A percentile compares a stretch with the other conserved stretches of the same genome.
Conservation (phyloP, 2,329 filamentous ascomycete genomes). For the Eurotiales sp. region DNA sequence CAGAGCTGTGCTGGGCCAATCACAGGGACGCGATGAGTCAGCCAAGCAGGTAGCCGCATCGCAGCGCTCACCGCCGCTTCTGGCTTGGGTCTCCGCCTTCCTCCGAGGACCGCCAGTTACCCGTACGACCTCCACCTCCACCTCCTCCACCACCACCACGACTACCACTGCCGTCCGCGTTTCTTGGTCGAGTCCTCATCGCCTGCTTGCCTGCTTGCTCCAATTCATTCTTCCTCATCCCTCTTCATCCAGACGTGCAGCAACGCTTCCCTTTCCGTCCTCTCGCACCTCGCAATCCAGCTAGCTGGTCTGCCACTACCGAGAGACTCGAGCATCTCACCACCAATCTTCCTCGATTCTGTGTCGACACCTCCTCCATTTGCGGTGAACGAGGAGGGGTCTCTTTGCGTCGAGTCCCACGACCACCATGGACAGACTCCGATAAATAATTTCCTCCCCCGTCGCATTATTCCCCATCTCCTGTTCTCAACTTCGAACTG, state of each 20-base stretch:
- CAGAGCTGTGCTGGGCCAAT: background rate
- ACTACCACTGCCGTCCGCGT: background rate
- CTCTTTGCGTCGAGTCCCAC: background rate
- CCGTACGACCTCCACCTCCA: background rate
- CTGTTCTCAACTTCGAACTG: background rate
- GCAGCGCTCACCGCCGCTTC: background rate
- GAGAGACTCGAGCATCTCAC: too few relatives aligned
- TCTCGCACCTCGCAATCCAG: too few relatives aligned
- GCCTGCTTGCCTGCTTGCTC: background rate
- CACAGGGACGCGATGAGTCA: background rate
- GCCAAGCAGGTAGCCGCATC: background rate
- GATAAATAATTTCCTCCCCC: slow-evolving; percentile 1
- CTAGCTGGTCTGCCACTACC: too few relatives aligned
- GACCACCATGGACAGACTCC: slow-evolving; percentile 7
- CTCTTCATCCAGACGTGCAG: too few relatives aligned
- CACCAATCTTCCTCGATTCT: too few relatives aligned
- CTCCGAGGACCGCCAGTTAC: background rate
- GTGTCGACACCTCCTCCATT: too few relatives aligned
- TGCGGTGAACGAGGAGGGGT: slow-evolving; percentile 9
- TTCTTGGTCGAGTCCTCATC: too few relatives aligned
- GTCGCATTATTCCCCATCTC: slow-evolving; percentile 16
- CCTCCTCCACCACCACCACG: background rate
- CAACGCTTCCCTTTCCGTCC: too few relatives aligned
- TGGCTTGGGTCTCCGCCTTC: background rate
- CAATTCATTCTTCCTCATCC: background rate